phyloP scores from a whole-genome alignment of 2,329 filamentous ascomycete species.

The Microcyclospora pomicola region DNA sequence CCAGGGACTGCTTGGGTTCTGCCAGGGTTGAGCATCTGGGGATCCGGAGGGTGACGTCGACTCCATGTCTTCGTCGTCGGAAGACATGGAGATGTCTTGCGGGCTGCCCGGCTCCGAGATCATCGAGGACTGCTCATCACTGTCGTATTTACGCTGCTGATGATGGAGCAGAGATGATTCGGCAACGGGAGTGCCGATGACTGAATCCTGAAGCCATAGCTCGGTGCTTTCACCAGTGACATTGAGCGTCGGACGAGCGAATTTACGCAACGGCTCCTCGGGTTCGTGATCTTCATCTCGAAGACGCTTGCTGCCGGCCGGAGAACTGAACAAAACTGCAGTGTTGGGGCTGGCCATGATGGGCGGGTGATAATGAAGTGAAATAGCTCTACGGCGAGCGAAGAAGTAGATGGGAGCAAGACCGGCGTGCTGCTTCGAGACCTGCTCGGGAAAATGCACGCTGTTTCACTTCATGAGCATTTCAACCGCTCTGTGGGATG shows the following conservation, averaged over 20 bases:
- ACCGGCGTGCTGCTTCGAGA: too few species aligned
- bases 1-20: conserved; percentile 9
- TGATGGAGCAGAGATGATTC: conserved; percentile 4
- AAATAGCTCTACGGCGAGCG: too few species aligned
- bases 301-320: conserved; percentile 1
- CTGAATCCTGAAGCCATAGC: conserved; percentile 13
- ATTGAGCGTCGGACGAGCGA: conserved; percentile 4
- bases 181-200: conserved; percentile 15
- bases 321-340: background rate
- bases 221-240: conserved; percentile 1
- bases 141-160: conserved; percentile 18
- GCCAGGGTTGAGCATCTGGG: conserved; percentile 5
- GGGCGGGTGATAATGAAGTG: background rate
- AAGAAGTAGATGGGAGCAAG: too few species aligned
- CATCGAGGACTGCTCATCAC: conserved; percentile 19
- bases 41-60: conserved; percentile 11
- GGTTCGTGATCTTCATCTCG: background rate
- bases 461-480: too few species aligned
- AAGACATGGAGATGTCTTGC: conserved; percentile 15
- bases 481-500: too few species aligned
- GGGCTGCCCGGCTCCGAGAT: conserved; percentile 20
- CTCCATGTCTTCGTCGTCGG: conserved; percentile 14
- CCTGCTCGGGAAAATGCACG: too few species aligned
- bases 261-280: conserved; percentile 1
- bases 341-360: background rate